A percentile compares a stretch with the other conserved stretches of the same genome.
These are phyloP conservation scores for Didymella keratinophila DNA, from an alignment of 2,329 filamentous ascomycete genomes.

Conservation along the genomic window DNA sequence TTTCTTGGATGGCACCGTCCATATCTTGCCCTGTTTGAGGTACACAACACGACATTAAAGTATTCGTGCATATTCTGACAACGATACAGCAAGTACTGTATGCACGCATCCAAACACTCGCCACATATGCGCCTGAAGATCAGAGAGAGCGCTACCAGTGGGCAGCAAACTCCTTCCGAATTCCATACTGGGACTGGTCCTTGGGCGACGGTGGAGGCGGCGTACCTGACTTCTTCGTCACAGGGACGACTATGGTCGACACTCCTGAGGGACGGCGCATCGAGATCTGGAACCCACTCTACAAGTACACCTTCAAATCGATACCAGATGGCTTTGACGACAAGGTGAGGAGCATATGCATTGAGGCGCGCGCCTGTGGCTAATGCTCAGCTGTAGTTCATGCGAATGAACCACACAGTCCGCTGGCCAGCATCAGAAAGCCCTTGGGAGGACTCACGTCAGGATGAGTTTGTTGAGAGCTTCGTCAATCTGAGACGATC, in stretches of 20 bases:
- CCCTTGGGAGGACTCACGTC: conserved; percentile 30
- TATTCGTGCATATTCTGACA: background rate
- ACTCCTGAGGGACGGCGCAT: conserved; percentile 26
- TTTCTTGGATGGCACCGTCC: conserved; percentile 89
- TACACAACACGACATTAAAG: conserved; percentile 28
- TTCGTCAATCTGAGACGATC: conserved; percentile 14
- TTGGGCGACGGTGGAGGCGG: conserved; percentile 28
- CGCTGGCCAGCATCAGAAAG: conserved; percentile 42
- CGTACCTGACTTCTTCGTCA: conserved; percentile 39
- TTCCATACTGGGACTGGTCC: conserved; percentile 50
- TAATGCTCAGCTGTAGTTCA: conserved; percentile 31
- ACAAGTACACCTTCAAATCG: conserved; percentile 40
- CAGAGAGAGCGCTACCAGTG: conserved; percentile 30
- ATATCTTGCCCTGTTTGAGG: conserved; percentile 72
- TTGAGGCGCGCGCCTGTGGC: background rate
- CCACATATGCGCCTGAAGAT: conserved; percentile 26
- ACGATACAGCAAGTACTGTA: conserved; percentile 40
- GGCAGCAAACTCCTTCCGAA: conserved; percentile 42
- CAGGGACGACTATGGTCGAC: conserved; percentile 25
- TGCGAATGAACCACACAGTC: conserved; percentile 33
- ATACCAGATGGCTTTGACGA: conserved; percentile 34
- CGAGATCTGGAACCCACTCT: conserved; percentile 41
- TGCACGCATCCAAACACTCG: conserved; percentile 32
- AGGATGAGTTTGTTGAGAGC: conserved; percentile 19
- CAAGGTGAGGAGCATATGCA: conserved; percentile 23